Evolutionary conservation across 352 stramenopile species (phyloP).

Genomic region (Phytophthora europaea): DNA sequence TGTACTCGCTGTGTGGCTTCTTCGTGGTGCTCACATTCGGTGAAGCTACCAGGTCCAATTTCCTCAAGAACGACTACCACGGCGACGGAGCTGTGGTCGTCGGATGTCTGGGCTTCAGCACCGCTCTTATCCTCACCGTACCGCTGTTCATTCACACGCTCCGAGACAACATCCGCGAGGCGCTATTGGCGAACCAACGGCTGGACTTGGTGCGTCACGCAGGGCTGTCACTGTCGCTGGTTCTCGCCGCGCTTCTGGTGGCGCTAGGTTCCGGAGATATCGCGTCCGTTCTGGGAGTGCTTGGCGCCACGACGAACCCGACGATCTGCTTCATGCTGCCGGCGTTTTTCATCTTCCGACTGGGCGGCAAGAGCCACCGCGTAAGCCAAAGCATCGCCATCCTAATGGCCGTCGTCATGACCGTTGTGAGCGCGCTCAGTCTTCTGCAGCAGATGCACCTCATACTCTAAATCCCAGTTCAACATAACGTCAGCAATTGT

Average conservation of each 20-base stretch:
- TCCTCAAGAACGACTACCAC: slow-evolving; percentile 91
- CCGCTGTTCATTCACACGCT: slow-evolving; percentile 90
- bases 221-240: slow-evolving; percentile 64
- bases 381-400: slow-evolving; percentile 58
- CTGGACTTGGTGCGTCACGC: slow-evolving; percentile 61
- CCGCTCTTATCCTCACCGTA: slow-evolving; percentile 86
- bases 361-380: slow-evolving; percentile 52
- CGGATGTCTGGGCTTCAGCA: slow-evolving; percentile 82
- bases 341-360: slow-evolving; percentile 75
- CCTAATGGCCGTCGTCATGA: slow-evolving; percentile 54
- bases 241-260: slow-evolving; percentile 60
- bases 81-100: slow-evolving; percentile 72
- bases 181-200: slow-evolving; percentile 57
- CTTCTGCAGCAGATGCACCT: slow-evolving; percentile 60
- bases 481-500: background rate
- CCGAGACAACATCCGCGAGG: slow-evolving; percentile 85
- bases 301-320: slow-evolving; percentile 89
- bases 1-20: slow-evolving; percentile 83
- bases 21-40: slow-evolving; percentile 92
- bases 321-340: slow-evolving; percentile 91
- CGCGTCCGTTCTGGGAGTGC: slow-evolving; percentile 82
- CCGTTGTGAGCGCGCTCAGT: slow-evolving; percentile 61
- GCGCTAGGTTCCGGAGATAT: slow-evolving; percentile 85
- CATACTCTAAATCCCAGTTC: slow-evolving; percentile 20
- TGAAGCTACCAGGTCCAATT: slow-evolving; percentile 81